These are phyloP conservation scores for Cutaneotrichosporon mucoides DNA, from an alignment of 1,284 basidiomycete species.

Conservation along the genomic window DNA sequence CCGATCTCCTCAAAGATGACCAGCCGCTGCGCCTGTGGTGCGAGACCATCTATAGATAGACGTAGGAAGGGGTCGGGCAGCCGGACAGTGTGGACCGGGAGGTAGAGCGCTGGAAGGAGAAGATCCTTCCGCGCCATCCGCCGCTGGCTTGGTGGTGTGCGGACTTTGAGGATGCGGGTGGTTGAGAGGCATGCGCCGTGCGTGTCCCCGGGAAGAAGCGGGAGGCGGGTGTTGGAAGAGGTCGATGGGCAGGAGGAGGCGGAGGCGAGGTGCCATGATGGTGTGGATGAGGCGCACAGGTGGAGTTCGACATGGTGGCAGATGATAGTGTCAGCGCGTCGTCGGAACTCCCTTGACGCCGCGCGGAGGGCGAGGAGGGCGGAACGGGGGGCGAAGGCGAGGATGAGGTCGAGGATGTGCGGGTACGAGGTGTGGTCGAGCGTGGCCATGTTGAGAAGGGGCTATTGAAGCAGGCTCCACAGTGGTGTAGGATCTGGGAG, in stretches of 20 bases:
- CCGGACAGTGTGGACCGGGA: background rate
- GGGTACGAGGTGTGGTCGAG: constrained; percentile 9
- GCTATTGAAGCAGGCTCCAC: background rate
- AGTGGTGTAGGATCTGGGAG: too few relatives aligned
- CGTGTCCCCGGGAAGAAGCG: background rate
- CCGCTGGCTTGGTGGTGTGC: background rate
- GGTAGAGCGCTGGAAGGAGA: background rate
- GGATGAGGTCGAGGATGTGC: constrained; percentile 1
- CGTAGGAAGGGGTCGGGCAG: background rate
- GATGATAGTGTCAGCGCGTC: background rate
- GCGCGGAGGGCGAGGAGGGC: background rate
- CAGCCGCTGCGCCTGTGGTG: background rate
- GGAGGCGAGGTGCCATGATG: background rate
- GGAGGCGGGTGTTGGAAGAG: background rate
- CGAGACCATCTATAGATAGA: background rate
- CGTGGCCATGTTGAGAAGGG: background rate
- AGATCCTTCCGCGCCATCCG: constrained; percentile 2
- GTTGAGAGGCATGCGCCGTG: background rate
- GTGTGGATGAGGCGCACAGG: background rate
- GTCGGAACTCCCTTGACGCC: background rate
- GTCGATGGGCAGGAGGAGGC: background rate
- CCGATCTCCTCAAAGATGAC: background rate
- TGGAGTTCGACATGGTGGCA: background rate
- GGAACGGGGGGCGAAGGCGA: background rate
- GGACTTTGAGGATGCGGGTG: background rate